A percentile compares a stretch with the other conserved stretches of the same genome.
Evolutionary conservation across 257 asterid genomes (phyloP).

Genomic region (Ballota nigra): DNA sequence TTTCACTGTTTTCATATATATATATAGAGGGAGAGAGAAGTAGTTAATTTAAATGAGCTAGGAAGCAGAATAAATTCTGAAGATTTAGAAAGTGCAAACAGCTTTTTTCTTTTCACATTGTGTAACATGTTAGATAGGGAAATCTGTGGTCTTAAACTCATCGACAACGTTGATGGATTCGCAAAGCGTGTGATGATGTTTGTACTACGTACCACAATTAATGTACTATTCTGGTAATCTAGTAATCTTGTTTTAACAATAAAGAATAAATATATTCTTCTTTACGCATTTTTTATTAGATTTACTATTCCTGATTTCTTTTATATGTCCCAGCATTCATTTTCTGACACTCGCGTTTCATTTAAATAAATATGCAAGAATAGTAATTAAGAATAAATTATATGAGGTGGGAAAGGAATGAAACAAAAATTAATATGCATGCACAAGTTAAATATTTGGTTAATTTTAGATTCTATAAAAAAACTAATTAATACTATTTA

Average conservation of each 20-base stretch:
- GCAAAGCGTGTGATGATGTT: background rate
- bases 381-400: no score
- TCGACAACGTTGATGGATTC: constrained; percentile 15
- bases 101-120: background rate
- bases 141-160: constrained; percentile 29
- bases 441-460: no score
- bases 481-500: no score
- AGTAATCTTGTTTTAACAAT: background rate
- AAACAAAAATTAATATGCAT: no score
- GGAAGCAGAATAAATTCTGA: constrained; percentile 33
- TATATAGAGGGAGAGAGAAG: background rate
- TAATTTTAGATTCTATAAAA: no score
- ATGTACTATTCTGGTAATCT: background rate
- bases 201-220: constrained; percentile 2
- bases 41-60: no score
- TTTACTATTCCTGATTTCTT: background rate
- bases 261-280: constrained; percentile 26
- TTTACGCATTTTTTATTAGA: constrained; percentile 15
- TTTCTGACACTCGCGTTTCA: background rate
- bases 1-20: background rate
- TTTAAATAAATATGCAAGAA: no score
- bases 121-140: constrained; percentile 24
- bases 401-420: no score
- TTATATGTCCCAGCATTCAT: background rate
- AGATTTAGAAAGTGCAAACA: background rate